A percentile compares a stretch with the other conserved stretches of the same genome.
Conservation (phyloP, 148 eudicot genomes). For the Camellia granthamiana region DNA sequence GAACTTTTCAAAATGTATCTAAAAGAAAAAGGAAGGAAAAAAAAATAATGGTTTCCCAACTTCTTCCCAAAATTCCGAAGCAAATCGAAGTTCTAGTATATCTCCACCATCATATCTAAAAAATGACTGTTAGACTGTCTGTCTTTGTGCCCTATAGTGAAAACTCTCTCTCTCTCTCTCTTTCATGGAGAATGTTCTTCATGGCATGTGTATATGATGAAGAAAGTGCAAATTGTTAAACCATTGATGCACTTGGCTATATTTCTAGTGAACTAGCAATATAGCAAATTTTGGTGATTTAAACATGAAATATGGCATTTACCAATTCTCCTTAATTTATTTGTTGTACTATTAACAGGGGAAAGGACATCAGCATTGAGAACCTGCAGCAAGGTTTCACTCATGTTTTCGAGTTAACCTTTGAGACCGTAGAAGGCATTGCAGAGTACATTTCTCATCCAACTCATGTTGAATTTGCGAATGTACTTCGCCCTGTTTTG, state of each 20-base stretch:
- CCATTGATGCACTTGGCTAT: background rate
- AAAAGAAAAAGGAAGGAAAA: background rate
- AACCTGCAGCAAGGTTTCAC: constrained; percentile 87
- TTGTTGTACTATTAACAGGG: constrained; percentile 39
- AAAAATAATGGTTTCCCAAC: background rate
- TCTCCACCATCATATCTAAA: background rate
- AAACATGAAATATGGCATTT: too few relatives aligned
- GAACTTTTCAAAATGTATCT: background rate
- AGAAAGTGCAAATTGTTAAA: background rate
- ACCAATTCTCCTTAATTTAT: background rate
- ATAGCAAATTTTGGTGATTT: background rate
- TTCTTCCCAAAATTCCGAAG: background rate
- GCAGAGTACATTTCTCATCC: constrained; percentile 68
- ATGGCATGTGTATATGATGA: background rate
- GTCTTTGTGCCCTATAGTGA: background rate
- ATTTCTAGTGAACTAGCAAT: background rate
- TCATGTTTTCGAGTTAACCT: constrained; percentile 74
- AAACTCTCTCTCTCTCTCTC: background rate
- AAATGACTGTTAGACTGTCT: background rate
- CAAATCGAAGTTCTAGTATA: background rate
- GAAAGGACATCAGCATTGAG: constrained; percentile 69
- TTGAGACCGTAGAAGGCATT: constrained; percentile 64
- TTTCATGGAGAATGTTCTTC: background rate
- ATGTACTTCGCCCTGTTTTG: constrained; percentile 34
- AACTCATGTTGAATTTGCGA: constrained; percentile 59